Conservation (phyloP, 495 filamentous ascomycete genomes). For the Antarctomyces pellizariae region DNA sequence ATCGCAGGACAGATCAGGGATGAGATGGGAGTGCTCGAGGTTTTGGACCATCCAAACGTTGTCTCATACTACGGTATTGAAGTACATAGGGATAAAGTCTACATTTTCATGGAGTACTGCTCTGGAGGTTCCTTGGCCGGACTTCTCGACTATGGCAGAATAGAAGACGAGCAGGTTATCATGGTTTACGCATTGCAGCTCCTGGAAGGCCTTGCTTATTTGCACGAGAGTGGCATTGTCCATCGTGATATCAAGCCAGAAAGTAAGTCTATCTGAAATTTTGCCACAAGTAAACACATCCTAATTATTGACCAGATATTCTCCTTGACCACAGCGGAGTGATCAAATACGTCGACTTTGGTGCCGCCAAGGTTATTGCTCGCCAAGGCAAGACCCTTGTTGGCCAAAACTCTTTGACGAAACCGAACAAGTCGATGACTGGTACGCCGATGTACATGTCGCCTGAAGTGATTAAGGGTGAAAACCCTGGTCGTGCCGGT, state of each 20-base stretch:
- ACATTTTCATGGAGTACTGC: constrained; percentile 99
- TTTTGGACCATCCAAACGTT: constrained; percentile 90
- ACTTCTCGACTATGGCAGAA: constrained; percentile 80
- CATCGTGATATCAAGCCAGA: constrained; percentile 98
- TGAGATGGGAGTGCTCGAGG: constrained; percentile 88
- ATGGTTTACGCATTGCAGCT: constrained; percentile 95
- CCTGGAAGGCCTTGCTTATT: constrained; percentile 82
- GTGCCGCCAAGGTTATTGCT: constrained; percentile 91
- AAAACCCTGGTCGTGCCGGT: constrained; percentile 45
- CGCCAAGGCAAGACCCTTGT: constrained; percentile 75
- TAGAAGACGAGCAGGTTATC: constrained; percentile 94
- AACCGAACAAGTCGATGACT: constrained; percentile 77
- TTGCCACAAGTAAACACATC: constrained; percentile 2
- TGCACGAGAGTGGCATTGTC: constrained; percentile 73
- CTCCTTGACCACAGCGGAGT: constrained; percentile 93
- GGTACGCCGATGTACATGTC: constrained; percentile 99
- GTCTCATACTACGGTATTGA: constrained; percentile 96
- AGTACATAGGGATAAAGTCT: constrained; percentile 93
- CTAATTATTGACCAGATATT: constrained; percentile 34
- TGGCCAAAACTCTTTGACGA: constrained; percentile 30
- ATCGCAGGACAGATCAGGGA: constrained; percentile 86
- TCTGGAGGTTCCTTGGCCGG: constrained; percentile 82
- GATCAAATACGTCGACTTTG: constrained; percentile 98
- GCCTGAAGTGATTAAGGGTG: constrained; percentile 87
- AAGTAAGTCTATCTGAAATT: constrained; percentile 29